Conservation (phyloP, 345 rosid species). For the Nephelium lappaceum region DNA sequence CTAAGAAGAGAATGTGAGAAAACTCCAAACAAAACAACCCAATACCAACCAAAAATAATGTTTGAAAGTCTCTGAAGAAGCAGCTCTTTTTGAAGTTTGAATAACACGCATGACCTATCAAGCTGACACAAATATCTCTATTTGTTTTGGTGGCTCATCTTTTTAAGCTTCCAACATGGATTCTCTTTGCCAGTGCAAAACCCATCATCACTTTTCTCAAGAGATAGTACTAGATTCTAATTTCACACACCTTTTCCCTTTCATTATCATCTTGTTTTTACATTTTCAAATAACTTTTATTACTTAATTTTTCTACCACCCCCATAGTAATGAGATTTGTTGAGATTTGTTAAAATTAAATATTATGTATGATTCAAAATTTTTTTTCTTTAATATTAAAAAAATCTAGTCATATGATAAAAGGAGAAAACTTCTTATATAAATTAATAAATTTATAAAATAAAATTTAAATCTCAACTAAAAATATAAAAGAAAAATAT, state of each 20-base stretch:
- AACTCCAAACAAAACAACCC: conserved; percentile 36
- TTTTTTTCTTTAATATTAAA: no score
- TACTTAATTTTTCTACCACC: no score
- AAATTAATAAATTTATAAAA: no score
- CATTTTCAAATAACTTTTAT: not conserved
- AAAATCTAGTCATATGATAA: conserved; percentile 9
- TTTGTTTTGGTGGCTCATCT: conserved; percentile 42
- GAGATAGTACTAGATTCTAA: conserved; percentile 39
- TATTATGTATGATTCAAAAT: no score
- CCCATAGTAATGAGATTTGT: no score
- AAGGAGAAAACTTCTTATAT: not conserved
- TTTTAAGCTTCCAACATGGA: conserved; percentile 58
- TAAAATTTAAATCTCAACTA: no score
- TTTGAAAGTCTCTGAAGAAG: conserved; percentile 24
- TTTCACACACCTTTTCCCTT: conserved; percentile 24
- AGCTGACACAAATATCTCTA: conserved; percentile 38
- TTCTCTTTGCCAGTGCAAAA: conserved; percentile 49
- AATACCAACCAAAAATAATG: conserved; percentile 1
- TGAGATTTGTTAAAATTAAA: no score
- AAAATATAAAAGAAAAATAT: no score
- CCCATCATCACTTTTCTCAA: conserved; percentile 57
- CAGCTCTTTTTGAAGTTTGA: conserved; percentile 29
- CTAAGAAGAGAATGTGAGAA: conserved; percentile 25
- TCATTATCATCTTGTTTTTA: conserved; percentile 8
- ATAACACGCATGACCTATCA: conserved; percentile 39